phyloP scores from a whole-genome alignment of 2,329 filamentous ascomycete species.

The Keithomyces neogunnii region DNA sequence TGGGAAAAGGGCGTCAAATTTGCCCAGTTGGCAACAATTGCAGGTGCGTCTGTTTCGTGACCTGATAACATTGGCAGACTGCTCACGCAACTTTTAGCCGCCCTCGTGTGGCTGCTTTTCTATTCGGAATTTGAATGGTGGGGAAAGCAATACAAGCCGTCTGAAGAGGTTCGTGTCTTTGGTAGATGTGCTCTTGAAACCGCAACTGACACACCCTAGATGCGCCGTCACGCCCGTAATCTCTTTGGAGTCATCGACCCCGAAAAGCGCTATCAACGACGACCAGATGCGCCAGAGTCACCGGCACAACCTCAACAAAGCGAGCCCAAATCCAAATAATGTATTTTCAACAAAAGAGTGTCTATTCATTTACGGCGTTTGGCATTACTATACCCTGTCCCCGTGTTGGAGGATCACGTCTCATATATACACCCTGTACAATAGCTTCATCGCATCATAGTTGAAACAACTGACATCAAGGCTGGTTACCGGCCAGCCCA shows the following conservation, averaged over 20 bases:
- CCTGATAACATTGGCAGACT: neutral
- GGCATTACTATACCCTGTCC: neutral
- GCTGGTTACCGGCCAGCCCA: constrained; percentile 33
- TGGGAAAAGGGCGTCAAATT: constrained; percentile 60
- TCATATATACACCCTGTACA: constrained; percentile 3
- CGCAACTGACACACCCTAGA: constrained; percentile 15
- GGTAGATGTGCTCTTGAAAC: constrained; percentile 1
- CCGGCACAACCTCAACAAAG: constrained; percentile 15
- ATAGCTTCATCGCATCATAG: neutral
- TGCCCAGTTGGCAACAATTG: constrained; percentile 51
- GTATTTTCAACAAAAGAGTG: neutral
- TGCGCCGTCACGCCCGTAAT: constrained; percentile 26
- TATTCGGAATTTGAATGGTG: constrained; percentile 36
- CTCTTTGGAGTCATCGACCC: constrained; percentile 32
- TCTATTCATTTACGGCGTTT: constrained; percentile 1
- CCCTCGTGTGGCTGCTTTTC: constrained; percentile 30
- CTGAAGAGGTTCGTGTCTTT: constrained; percentile 26
- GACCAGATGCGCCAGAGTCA: constrained; percentile 27
- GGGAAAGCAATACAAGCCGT: constrained; percentile 33
- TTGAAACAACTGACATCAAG: neutral
- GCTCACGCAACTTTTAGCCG: constrained; percentile 15
- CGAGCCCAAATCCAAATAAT: constrained; percentile 17
- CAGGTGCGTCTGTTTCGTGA: constrained; percentile 34
- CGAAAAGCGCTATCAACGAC: constrained; percentile 33
- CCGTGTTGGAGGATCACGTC: neutral